A percentile compares a stretch with the other conserved stretches of the same genome.
These are phyloP conservation scores for Trematosphaeria pertusa DNA, from an alignment of 2,329 filamentous ascomycete species.

Conservation along the genomic window DNA sequence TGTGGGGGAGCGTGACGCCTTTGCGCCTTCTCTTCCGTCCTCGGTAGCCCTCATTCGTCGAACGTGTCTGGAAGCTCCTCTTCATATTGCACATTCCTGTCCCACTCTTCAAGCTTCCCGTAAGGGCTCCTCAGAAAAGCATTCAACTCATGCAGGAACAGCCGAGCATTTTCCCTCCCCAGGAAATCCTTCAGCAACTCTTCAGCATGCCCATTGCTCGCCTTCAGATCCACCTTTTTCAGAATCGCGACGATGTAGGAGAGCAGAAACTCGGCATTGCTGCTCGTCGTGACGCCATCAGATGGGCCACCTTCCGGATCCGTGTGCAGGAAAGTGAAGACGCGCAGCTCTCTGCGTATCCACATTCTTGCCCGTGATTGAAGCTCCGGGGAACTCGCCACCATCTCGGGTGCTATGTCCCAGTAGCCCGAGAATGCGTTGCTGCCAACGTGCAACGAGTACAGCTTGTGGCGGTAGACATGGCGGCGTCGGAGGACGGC, in stretches of 20 bases:
- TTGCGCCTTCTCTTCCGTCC: too few species aligned
- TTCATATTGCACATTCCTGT: conserved; percentile 76
- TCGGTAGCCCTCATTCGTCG: too few species aligned
- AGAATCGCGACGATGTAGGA: conserved; percentile 86
- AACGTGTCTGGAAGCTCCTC: too few species aligned
- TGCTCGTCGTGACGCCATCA: conserved; percentile 50
- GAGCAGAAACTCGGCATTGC: conserved; percentile 82
- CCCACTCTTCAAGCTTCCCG: conserved; percentile 76
- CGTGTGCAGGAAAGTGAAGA: conserved; percentile 75
- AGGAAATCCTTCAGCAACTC: conserved; percentile 80
- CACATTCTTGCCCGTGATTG: conserved; percentile 80
- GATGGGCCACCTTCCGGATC: conserved; percentile 27
- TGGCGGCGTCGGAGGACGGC: conserved; percentile 68
- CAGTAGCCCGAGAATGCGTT: conserved; percentile 79
- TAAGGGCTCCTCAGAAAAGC: conserved; percentile 85
- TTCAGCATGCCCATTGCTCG: conserved; percentile 78
- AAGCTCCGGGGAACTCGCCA: conserved; percentile 70
- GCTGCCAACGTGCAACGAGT: conserved; percentile 81
- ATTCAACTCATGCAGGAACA: conserved; percentile 86
- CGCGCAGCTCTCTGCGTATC: conserved; percentile 81
- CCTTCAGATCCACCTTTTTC: conserved; percentile 82
- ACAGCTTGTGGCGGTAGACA: conserved; percentile 75
- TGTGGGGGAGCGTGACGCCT: too few species aligned
- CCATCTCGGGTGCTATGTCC: conserved; percentile 72
- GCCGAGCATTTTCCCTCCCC: conserved; percentile 71